Base-by-base conservation (phyloP, 345 rosid species). In the Citrus sinensis region DNA sequence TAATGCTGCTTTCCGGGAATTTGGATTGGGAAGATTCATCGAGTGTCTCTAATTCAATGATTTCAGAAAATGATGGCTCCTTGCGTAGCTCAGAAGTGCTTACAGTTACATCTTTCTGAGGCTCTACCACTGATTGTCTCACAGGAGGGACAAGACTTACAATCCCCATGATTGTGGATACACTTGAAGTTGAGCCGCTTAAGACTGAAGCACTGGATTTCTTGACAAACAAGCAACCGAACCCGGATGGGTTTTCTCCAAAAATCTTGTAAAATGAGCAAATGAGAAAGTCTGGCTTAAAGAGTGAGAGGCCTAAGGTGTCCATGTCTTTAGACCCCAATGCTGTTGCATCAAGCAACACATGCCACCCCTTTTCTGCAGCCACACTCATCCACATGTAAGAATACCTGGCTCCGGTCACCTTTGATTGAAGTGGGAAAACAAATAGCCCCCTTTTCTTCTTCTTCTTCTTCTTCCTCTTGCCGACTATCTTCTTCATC, bases 241-340 rank as follows among this genome's bases (percentile, higher is more conserved):
- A 90, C 20, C 97, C 97, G 0, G 91, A 87, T 13, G 91, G 92
- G 71, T 90, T 85, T 2, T 91, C 94, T 2, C 96, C 98, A 75
- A 90, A 91, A 34, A 92, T 84, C 83, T 91, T 90, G 87, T 81
- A 89, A 79, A 93, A 93, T 6, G 93, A 90, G 85, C 91, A 95
- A 17, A 93, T 78, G 8, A 95, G 82, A 71, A 95, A 92, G 74
- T 93, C 97, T 9, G 98, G 98, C 76, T 86, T 85, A 81, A 92
- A 93, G 20, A 95, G 73, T 67, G 94, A 91, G 5, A 95, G 89
- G 4, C 99, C 99, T 55, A 95, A 75, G 8, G 99, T 91, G 22
- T 95, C 98, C 98, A 95, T 95, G 55, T 91, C 92, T 73, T 93
- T 95, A 10, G 92, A 85, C 34, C 94, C 89, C 66, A 93, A 80